Conservation (phyloP, 768 basidiomycete species). For the Tulasnella sp. region DNA sequence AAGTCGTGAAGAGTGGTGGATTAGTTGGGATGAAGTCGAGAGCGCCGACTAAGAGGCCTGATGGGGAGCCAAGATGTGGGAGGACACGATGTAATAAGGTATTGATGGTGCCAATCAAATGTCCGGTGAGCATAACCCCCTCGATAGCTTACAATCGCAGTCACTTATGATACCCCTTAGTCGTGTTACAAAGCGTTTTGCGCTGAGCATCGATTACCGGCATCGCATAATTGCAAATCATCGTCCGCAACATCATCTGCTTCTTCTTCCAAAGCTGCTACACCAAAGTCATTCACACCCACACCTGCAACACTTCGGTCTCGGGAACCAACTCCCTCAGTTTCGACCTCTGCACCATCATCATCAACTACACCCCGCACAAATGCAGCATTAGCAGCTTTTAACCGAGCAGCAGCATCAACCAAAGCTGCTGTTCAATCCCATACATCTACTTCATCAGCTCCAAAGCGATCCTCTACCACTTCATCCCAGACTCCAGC, state of each 20-base stretch:
- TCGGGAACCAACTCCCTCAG: constrained; percentile 10
- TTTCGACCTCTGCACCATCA: neutral
- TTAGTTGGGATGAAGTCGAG: constrained; percentile 2
- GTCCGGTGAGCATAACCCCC: constrained; percentile 39
- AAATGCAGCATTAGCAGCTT: constrained; percentile 5
- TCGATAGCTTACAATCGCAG: neutral
- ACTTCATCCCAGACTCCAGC: constrained; percentile 5
- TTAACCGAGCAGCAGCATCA: constrained; percentile 8
- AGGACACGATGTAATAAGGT: constrained; percentile 52
- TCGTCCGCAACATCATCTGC: constrained; percentile 28
- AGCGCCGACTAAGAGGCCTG: constrained; percentile 29
- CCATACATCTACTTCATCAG: too few species aligned
- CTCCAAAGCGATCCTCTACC: neutral
- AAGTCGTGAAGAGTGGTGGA: constrained; percentile 44
- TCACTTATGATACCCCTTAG: constrained; percentile 28
- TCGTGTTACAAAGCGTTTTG: constrained; percentile 63
- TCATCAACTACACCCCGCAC: neutral
- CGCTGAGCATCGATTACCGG: constrained; percentile 64
- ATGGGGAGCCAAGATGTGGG: constrained; percentile 34
- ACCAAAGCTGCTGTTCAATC: neutral
- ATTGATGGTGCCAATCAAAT: constrained; percentile 59
- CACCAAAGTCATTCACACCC: too few species aligned
- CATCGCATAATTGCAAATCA: constrained; percentile 37
- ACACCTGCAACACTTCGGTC: constrained; percentile 16
- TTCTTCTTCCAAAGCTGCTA: constrained; percentile 17